Percentiles rank a stretch among this genome's conserved stretches.
These are phyloP conservation scores for Solanum pimpinellifolium DNA, from an alignment of 257 asterid genomes.

Conservation along the genomic window DNA sequence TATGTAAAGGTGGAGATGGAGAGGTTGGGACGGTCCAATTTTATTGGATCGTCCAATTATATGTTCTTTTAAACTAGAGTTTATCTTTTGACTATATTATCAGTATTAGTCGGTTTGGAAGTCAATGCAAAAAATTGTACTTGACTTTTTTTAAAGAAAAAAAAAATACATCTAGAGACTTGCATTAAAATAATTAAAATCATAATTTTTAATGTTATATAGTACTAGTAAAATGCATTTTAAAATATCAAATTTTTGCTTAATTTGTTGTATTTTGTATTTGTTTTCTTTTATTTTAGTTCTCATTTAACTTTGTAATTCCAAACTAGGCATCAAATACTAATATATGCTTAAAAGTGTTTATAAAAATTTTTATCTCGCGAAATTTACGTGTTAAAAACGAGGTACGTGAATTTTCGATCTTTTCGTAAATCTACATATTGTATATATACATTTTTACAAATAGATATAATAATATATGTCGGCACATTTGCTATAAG, in stretches of 20 bases:
- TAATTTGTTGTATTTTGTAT: not conserved
- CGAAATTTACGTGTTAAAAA: too few species aligned
- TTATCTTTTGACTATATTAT: not conserved
- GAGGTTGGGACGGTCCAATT: not conserved
- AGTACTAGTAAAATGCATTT: not conserved
- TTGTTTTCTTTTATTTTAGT: too few species aligned
- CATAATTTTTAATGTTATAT: not conserved
- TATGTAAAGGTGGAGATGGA: not conserved
- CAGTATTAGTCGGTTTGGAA: not conserved
- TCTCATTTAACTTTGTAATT: not conserved
- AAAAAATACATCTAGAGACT: not conserved
- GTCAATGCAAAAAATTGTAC: not conserved
- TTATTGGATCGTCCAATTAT: not conserved
- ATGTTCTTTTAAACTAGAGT: not conserved
- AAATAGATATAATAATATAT: too few species aligned
- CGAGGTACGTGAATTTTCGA: too few species aligned
- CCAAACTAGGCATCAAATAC: not conserved
- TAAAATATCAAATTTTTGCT: not conserved
- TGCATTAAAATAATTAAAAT: not conserved
- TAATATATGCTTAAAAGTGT: too few species aligned
- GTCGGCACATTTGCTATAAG: too few species aligned
- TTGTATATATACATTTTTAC: too few species aligned
- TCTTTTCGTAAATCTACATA: too few species aligned
- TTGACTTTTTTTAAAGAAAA: not conserved
- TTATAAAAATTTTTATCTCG: rapidly evolving